Evolutionary conservation across 257 asterid species (phyloP), one percentile per base, ranked within the genome.

Genomic region (Solanum chiquidenum): DNA sequence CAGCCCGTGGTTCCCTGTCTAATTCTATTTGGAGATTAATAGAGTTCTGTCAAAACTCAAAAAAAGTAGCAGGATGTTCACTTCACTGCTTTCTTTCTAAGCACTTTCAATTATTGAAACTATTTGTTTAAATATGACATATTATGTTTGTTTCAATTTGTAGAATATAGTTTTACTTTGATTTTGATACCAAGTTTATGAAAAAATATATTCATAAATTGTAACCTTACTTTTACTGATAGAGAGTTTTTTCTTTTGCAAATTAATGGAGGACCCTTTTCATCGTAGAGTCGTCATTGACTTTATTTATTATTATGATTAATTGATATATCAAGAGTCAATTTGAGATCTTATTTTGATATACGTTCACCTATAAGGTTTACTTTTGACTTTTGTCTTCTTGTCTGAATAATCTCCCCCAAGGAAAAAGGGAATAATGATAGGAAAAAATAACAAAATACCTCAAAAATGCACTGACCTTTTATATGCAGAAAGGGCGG

Each of bases 1-100:
- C 93, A 92, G 88, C 98, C 99, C 93, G 92, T 92, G 89, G 66
- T 62, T 40, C 13, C 84, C 5, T 4, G 20, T 46, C 55, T 46
- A 46, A 46, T 46, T 46, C 55, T 46, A 46, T 46, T 46, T 46
- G 55, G 55, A 46, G 55, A 46, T 46, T 20, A 46, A 18, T 46
- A 46, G 55, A 46, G 58, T 49, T 49, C 21, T 49, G 58, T 49
- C 58, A 49, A 49, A 49, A 49, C 58, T 49, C 7, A 5, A 13
- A 14, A 5, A 14, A 49, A 49, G 58, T 49, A 49, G 58, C 58
- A n/a, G 33, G 16, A 62, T n/a, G 72, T n/a, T 64, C 72, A 64
- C 72, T 64, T 2, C 33, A n/a, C 72, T n/a, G 72, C 72, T n/a
- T n/a, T 64, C 72, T 64, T n/a, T 64, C 8, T 64, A n/a, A 33